These are phyloP conservation scores for Populus tomentosa DNA, from an alignment of 441 rosid genomes.

Conservation along the genomic window DNA sequence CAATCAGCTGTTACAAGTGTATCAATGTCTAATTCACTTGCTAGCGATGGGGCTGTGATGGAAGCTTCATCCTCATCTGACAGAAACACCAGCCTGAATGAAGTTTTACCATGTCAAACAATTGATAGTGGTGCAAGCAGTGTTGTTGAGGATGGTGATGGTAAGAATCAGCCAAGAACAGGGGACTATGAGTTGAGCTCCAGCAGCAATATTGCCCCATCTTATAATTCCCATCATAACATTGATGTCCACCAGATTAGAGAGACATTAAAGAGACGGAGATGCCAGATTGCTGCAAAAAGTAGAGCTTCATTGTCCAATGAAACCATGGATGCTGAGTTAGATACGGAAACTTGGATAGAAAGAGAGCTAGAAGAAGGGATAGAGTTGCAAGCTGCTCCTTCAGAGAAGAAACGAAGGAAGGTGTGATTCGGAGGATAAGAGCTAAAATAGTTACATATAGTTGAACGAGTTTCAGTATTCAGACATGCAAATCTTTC, in stretches of 20 bases:
- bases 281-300: constrained; percentile 15
- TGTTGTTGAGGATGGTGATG: constrained; percentile 20
- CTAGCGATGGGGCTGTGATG: constrained; percentile 12
- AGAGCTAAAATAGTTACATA: background rate
- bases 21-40: constrained; percentile 14
- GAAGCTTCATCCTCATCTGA: constrained; percentile 9
- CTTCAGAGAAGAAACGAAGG: constrained; percentile 16
- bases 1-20: constrained; percentile 18
- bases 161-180: constrained; percentile 19
- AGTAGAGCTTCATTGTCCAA: background rate
- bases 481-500: background rate
- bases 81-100: background rate
- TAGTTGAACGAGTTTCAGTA: background rate
- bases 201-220: constrained; percentile 7
- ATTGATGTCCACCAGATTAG: constrained; percentile 26
- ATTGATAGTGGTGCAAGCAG: constrained; percentile 18
- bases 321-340: constrained; percentile 15
- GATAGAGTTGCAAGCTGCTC: constrained; percentile 23
- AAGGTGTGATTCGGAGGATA: background rate
- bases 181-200: constrained; percentile 10
- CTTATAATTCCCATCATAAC: constrained; percentile 7
- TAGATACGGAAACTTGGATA: constrained; percentile 30
- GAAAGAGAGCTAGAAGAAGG: constrained; percentile 35
- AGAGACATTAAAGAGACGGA: constrained; percentile 32
- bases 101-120: constrained; percentile 21